Percentiles rank a stretch among this genome's conserved stretches.
Conservation (phyloP, 371 early-diverging fungal species). For the Circinella umbellata region DNA sequence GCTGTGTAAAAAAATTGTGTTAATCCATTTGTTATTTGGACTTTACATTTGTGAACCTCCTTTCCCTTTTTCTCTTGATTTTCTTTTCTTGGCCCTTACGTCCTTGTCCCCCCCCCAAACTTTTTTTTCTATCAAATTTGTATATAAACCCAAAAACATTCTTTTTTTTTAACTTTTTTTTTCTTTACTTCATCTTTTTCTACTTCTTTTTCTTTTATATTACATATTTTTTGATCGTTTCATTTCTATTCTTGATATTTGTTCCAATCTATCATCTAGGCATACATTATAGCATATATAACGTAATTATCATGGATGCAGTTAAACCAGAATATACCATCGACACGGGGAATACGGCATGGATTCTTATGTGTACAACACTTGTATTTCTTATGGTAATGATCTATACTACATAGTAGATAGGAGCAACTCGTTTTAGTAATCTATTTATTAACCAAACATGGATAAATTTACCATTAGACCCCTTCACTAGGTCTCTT, state of each 20-base stretch:
- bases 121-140: neutral
- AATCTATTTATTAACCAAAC: conserved; percentile 9
- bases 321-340: conserved; percentile 17
- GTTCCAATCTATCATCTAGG: too few species aligned
- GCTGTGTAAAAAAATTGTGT: too few species aligned
- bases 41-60: neutral
- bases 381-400: conserved; percentile 54
- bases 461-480: conserved; percentile 24
- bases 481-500: conserved; percentile 79
- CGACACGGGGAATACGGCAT: conserved; percentile 76
- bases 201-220: neutral
- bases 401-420: neutral
- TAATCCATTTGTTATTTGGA: neutral
- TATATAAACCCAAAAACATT: neutral
- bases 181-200: neutral
- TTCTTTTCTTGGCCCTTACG: neutral
- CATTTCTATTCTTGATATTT: neutral
- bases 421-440: neutral
- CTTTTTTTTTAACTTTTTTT: neutral
- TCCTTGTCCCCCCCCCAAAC: neutral
- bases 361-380: conserved; percentile 58
- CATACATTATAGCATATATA: neutral
- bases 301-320: neutral
- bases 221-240: neutral
- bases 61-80: conserved; percentile 8